These are phyloP conservation scores for Trichoderma asperellum DNA, from an alignment of 2,329 filamentous ascomycete species.

Conservation along the genomic window DNA sequence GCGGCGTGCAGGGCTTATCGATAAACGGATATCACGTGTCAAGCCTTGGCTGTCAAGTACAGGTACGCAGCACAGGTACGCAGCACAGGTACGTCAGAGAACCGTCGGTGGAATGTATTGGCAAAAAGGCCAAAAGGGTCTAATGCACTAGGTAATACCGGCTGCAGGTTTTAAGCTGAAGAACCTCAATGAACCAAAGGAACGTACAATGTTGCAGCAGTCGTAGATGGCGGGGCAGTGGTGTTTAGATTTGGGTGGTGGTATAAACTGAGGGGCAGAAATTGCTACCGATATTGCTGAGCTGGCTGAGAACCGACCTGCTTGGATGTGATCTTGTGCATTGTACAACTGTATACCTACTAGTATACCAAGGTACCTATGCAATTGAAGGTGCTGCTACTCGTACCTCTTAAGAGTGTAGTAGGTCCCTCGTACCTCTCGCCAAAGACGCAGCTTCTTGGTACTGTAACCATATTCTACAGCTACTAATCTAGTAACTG, in stretches of 20 bases:
- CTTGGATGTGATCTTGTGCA: not conserved
- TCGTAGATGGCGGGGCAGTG: not conserved
- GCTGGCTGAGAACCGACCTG: not conserved
- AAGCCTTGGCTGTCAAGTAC: not conserved
- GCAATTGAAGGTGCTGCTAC: not conserved
- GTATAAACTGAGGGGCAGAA: not conserved
- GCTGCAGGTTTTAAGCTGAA: not conserved
- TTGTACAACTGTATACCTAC: no score
- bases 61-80: constrained; percentile 1
- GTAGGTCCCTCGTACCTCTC: not conserved
- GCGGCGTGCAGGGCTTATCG: constrained; percentile 22
- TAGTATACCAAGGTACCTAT: no score
- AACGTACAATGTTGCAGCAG: not conserved
- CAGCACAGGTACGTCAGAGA: not conserved
- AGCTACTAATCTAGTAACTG: not conserved
- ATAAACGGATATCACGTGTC: constrained; percentile 26
- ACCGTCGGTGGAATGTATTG: not conserved
- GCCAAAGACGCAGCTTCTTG: not conserved
- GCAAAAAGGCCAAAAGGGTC: not conserved
- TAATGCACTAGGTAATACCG: not conserved
- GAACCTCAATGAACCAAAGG: not conserved
- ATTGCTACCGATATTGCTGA: not conserved
- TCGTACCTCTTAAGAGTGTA: not conserved
- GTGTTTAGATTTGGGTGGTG: not conserved
- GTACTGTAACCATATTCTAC: not conserved